Evolutionary conservation across 371 early-diverging fungal genomes (phyloP).

Genomic region (Syncephalastrum contaminatum): DNA sequence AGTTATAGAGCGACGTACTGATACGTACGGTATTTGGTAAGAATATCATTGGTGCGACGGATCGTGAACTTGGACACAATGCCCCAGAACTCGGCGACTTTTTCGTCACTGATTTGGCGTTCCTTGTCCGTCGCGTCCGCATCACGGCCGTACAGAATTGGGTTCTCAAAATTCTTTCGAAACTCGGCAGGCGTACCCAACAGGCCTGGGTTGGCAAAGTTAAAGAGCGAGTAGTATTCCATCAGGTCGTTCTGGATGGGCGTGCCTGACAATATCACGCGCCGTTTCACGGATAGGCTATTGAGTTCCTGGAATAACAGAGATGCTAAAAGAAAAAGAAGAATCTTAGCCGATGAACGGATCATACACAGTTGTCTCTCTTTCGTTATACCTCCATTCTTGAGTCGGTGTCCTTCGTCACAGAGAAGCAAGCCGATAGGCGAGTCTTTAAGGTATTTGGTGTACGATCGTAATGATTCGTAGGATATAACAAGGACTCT

Average conservation of each 20-base stretch:
- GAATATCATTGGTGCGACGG: constrained; percentile 91
- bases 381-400: constrained; percentile 68
- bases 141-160: constrained; percentile 94
- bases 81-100: constrained; percentile 78
- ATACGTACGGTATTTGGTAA: constrained; percentile 89
- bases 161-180: constrained; percentile 86
- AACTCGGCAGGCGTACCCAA: constrained; percentile 93
- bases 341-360: neutral
- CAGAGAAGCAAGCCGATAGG: constrained; percentile 93
- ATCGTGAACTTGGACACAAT: constrained; percentile 94
- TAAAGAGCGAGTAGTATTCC: constrained; percentile 93
- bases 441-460: constrained; percentile 66
- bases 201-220: constrained; percentile 94
- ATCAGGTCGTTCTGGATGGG: constrained; percentile 98
- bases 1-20: neutral
- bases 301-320: constrained; percentile 87
- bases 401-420: constrained; percentile 98
- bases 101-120: constrained; percentile 79
- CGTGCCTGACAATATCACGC: constrained; percentile 96
- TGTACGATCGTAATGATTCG: constrained; percentile 87
- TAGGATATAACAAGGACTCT: constrained; percentile 93
- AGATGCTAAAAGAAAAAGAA: constrained; percentile 48
- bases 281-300: constrained; percentile 75
- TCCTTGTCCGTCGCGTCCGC: constrained; percentile 86
- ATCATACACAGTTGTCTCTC: too few relatives aligned